Percentiles rank a stretch among this genome's conserved stretches.
Conservation (phyloP, 2,329 filamentous ascomycete species). For the Ustulina deusta region DNA sequence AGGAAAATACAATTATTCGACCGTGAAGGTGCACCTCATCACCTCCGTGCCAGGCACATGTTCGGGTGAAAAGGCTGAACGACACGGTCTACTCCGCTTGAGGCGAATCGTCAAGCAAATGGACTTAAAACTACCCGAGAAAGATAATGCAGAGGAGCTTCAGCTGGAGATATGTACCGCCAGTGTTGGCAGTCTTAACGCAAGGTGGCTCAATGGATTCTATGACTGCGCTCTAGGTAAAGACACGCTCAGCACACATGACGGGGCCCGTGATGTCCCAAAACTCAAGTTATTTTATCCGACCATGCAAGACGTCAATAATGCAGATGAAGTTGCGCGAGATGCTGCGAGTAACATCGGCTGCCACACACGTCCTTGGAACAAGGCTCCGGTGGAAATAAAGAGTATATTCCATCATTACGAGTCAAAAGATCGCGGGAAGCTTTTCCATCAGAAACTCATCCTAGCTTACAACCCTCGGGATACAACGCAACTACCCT, state of each 20-base stretch:
- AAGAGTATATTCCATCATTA: slow-evolving; percentile 45
- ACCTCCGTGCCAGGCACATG: slow-evolving; percentile 43
- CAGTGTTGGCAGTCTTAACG: slow-evolving; percentile 42
- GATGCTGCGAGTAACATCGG: slow-evolving; percentile 43
- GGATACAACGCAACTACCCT: slow-evolving; percentile 27
- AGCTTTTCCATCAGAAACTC: slow-evolving; percentile 46
- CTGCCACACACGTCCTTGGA: slow-evolving; percentile 44
- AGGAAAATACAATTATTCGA: slow-evolving; percentile 44
- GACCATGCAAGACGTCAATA: slow-evolving; percentile 40
- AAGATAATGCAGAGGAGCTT: slow-evolving; percentile 34
- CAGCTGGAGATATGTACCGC: slow-evolving; percentile 44
- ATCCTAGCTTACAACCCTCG: slow-evolving; percentile 42
- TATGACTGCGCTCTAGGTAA: slow-evolving; percentile 42
- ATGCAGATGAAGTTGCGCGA: slow-evolving; percentile 34
- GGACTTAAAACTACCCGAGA: slow-evolving; percentile 25
- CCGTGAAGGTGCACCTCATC: slow-evolving; percentile 43
- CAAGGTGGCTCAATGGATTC: slow-evolving; percentile 44
- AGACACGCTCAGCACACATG: slow-evolving; percentile 25
- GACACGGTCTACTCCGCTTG: slow-evolving; percentile 44
- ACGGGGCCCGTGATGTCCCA: slow-evolving; percentile 26
- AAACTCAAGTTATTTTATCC: slow-evolving; percentile 44
- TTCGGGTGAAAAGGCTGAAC: slow-evolving; percentile 40
- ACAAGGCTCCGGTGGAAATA: slow-evolving; percentile 35
- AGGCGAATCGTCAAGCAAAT: slow-evolving; percentile 36
- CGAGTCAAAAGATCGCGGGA: slow-evolving; percentile 44